Evolutionary conservation across 1,139 yeast species (phyloP).

Genomic region (Blastobotrys ciferrii): DNA sequence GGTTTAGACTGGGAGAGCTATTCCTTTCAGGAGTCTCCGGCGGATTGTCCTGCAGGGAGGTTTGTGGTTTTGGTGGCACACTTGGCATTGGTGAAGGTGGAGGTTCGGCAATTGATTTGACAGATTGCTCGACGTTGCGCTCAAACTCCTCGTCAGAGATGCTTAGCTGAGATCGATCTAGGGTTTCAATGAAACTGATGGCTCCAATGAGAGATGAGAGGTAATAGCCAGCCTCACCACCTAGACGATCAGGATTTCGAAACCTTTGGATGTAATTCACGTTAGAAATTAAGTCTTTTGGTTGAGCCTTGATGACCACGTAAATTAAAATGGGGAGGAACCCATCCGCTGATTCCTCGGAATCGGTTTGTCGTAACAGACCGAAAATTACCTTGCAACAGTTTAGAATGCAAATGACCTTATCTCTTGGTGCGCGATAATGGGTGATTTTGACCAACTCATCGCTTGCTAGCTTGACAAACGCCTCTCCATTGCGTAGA

Average conservation of each 20-base stretch:
- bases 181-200: constrained; percentile 64
- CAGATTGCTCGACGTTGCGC: constrained; percentile 37
- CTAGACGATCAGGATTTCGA: constrained; percentile 68
- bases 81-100: constrained; percentile 2
- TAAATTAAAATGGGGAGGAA: constrained; percentile 85
- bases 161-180: constrained; percentile 58
- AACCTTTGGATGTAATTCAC: constrained; percentile 81
- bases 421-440: constrained; percentile 92
- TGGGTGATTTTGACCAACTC: constrained; percentile 73
- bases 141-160: constrained; percentile 62
- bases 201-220: constrained; percentile 87
- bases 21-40: constrained; percentile 27
- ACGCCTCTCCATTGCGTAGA: constrained; percentile 50
- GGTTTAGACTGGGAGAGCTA: constrained; percentile 23
- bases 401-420: constrained; percentile 84
- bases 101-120: constrained; percentile 32
- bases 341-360: constrained; percentile 87
- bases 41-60: constrained; percentile 26
- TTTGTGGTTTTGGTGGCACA: constrained; percentile 14
- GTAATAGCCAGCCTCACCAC: constrained; percentile 88
- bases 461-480: constrained; percentile 64
- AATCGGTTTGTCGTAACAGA: constrained; percentile 61
- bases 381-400: constrained; percentile 93
- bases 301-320: constrained; percentile 68
- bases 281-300: constrained; percentile 66